Base-by-base conservation (phyloP, 352 stramenopile species). In the Plasmopara halstedii region DNA sequence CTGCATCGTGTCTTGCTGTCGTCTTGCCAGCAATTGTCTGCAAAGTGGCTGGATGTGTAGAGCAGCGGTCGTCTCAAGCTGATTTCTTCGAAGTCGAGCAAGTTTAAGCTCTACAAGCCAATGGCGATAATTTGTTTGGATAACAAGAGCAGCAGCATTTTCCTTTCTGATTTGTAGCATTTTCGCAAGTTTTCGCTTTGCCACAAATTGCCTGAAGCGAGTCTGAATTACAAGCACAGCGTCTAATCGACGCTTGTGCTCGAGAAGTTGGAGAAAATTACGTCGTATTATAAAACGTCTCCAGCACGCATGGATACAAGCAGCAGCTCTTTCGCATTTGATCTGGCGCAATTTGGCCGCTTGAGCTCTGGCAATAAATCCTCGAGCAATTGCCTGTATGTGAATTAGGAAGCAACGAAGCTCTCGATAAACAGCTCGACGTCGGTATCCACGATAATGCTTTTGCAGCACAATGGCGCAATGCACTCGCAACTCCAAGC, bases 331-430 rank as follows among this genome's bases (percentile, higher is more conserved):
- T 42, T 70, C 56, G 25, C 63, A 54, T 22, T 63, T 59, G 9
- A 53, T 31, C 20, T 55, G 51, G 10, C 55, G 64, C 18, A 77
- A 35, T 34, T 62, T 60, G 10, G 52, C 41, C 22, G 72, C 53
- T 35, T 53, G 54, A 44, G 54, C 70, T 15, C 56, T 51, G 32
- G 48, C 64, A 3, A 83, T 49, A 40, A 69, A 83, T 6, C 68
- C 56, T 31, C 71, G 57, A n/a, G 65, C 58, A 48, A 80, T 70
- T 15, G 62, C 51, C 23, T 83, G 68, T 3, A 78, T 50, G 10
- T 60, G 60, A 3, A 67, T 23, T 3, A 62, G 60, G 21, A 67
- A 67, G 4, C 27, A 44, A 27, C 63, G 50, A 14, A 80, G 38
- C 41, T 70, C 29, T 36, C 59, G 68, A 26, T 67, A 83, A 10